Base-by-base conservation (phyloP, 1,284 basidiomycete genomes). In the Dichomitus squalens region DNA sequence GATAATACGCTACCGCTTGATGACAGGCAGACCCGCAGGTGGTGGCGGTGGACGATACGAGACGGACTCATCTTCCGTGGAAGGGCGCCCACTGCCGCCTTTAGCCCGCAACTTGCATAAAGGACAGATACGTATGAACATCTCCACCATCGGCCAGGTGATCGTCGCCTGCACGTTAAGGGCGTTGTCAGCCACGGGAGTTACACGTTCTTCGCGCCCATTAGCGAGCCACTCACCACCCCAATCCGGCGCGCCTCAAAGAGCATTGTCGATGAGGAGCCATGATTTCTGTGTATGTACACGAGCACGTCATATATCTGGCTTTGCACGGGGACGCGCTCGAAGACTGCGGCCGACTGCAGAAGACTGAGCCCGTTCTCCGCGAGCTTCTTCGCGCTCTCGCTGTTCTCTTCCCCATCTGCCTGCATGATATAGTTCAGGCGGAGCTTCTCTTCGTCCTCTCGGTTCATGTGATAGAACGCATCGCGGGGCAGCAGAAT, bases 101-200 rank as follows among this genome's bases (percentile, higher is more conserved):
- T 31, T 31, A n/a, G 72, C 65, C 50, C 73, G 72, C 53, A 72
- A 66, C 59, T 76, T 83, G 72, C 87, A 89, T 4, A 83, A 66
- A 4, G 87, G 87, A 64, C 87, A 89, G 33, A 87, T 70, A 27
- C 79, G 79, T 47, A 79, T 74, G 70, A 88, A 89, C 40, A 84
- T 78, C 69, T 89, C 87, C 7, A 82, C 79, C 84, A 89, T 89
- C 5, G 87, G 85, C 87, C 86, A 89, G 9, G 86, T 88, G 53
- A 89, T 80, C 20, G 76, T 76, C 36, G 84, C 79, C 87, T 89
- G 61, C 18, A 52, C 40, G 49, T 52, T 60, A 49, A 60, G 60
- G 35, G 18, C 11, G n/a, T 34, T 27, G 33, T 53, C 43, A 58
- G 56, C 23, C 33, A 40, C 46, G 21, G 49, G 44, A 44, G 20